Percentiles rank a stretch among this genome's conserved stretches.
These are phyloP conservation scores for Lepiota venenata DNA, from an alignment of 768 basidiomycete species.

Conservation along the genomic window DNA sequence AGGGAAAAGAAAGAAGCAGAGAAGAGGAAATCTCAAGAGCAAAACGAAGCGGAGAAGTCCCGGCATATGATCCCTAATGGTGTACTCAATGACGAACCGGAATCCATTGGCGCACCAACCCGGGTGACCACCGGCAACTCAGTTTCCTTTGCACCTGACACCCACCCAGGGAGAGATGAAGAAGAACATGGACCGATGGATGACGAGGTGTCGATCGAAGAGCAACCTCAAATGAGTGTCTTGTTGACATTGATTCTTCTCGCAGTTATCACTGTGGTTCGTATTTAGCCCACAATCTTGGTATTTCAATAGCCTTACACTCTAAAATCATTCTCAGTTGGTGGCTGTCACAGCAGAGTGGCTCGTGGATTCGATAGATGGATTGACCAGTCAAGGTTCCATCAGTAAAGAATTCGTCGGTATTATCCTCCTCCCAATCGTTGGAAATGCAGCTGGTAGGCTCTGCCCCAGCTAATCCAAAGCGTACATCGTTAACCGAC, in stretches of 20 bases:
- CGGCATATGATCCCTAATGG: background rate
- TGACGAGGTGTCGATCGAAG: slow-evolving; percentile 28
- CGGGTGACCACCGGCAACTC: too few relatives aligned
- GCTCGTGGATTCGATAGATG: slow-evolving; percentile 81
- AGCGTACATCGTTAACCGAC: slow-evolving; percentile 10
- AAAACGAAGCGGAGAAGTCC: background rate
- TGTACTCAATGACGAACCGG: background rate
- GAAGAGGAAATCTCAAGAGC: slow-evolving; percentile 7
- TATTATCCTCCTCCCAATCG: slow-evolving; percentile 82
- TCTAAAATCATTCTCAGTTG: slow-evolving; percentile 36
- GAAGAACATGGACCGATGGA: slow-evolving; percentile 21
- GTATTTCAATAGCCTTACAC: slow-evolving; percentile 12
- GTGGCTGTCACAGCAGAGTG: slow-evolving; percentile 65
- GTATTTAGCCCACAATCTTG: slow-evolving; percentile 25
- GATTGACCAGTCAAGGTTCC: slow-evolving; percentile 50
- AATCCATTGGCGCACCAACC: background rate
- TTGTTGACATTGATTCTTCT: slow-evolving; percentile 52
- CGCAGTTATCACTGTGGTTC: slow-evolving; percentile 59
- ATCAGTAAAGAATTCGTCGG: slow-evolving; percentile 86
- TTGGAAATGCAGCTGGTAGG: slow-evolving; percentile 79
- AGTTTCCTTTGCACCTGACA: background rate
- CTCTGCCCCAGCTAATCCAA: slow-evolving; percentile 1
- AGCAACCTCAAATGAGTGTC: slow-evolving; percentile 54
- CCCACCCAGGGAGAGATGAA: background rate
- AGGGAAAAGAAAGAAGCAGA: slow-evolving; percentile 20